Evolutionary conservation across 2,329 filamentous ascomycete genomes (phyloP).

Genomic region (Pseudocercospora musae): DNA sequence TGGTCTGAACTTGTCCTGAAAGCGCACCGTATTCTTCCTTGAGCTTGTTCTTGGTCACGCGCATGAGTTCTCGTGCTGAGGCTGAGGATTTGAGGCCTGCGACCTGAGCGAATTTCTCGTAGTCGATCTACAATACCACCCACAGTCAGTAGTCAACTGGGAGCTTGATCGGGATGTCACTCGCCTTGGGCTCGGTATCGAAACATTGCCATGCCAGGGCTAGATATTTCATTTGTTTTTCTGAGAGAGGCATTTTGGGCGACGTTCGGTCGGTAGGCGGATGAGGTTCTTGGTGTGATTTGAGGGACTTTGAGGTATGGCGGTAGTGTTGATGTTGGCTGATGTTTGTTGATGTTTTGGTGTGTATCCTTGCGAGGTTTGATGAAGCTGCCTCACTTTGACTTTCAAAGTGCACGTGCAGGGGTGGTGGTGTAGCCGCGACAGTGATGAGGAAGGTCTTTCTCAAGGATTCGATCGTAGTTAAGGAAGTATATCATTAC

Average conservation of each 20-base stretch:
- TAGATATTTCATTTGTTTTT: constrained; percentile 31
- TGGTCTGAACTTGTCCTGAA: constrained; percentile 3
- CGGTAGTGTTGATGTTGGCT: background rate
- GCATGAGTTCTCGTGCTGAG: constrained; percentile 34
- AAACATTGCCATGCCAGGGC: constrained; percentile 35
- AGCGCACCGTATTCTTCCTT: constrained; percentile 28
- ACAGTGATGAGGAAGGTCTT: background rate
- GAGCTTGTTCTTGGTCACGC: constrained; percentile 36
- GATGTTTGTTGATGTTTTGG: background rate
- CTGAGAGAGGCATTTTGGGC: constrained; percentile 27
- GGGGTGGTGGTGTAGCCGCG: background rate
- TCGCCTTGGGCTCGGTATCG: constrained; percentile 32
- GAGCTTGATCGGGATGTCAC: background rate
- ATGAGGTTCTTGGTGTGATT: too few species aligned
- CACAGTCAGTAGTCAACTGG: too few species aligned
- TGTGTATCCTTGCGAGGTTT: background rate
- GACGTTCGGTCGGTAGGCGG: background rate
- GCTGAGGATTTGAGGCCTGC: constrained; percentile 27
- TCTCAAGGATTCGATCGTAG: background rate
- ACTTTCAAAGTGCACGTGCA: background rate
- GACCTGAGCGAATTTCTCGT: constrained; percentile 31
- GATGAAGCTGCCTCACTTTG: background rate
- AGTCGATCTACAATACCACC: constrained; percentile 37
- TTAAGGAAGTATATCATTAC: background rate
- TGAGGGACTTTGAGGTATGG: background rate